Conservation (phyloP, 805 yeast species). For the Wickerhamiella galacta region DNA sequence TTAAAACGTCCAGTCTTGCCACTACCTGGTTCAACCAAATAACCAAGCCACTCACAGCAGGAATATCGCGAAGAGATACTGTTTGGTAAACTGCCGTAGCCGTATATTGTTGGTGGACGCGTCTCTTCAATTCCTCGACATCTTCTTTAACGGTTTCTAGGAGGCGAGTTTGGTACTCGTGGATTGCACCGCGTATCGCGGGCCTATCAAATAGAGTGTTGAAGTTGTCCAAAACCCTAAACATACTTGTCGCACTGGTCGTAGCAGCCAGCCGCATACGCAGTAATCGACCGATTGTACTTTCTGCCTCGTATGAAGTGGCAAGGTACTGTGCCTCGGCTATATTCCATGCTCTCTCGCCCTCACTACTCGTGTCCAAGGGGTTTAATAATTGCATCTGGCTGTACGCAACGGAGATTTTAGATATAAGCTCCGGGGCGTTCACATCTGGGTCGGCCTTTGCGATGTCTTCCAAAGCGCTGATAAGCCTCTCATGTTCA, state of each 20-base stretch:
- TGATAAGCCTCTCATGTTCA: conserved; percentile 35
- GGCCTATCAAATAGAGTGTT: conserved; percentile 35
- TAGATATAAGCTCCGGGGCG: conserved; percentile 18
- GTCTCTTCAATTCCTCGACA: conserved; percentile 27
- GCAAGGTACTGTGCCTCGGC: conserved; percentile 29
- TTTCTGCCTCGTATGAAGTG: conserved; percentile 31
- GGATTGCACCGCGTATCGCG: conserved; percentile 38
- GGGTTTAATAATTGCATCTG: conserved; percentile 25
- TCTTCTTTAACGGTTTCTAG: conserved; percentile 34
- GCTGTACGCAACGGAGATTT: conserved; percentile 28
- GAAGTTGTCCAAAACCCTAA: conserved; percentile 33
- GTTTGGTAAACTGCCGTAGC: conserved; percentile 21
- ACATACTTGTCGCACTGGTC: conserved; percentile 29
- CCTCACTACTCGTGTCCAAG: conserved; percentile 23
- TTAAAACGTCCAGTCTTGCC: conserved; percentile 27
- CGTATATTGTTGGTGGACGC: conserved; percentile 22
- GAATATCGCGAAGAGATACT: conserved; percentile 30
- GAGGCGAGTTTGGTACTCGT: conserved; percentile 39
- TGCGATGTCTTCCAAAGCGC: conserved; percentile 2
- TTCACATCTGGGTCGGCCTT: conserved; percentile 11
- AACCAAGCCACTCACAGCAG: conserved; percentile 31
- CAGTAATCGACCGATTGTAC: conserved; percentile 27
- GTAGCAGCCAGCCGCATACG: conserved; percentile 26
- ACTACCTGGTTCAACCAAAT: conserved; percentile 39
- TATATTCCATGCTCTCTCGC: conserved; percentile 26